Percentiles rank a stretch among this genome's conserved stretches.
phyloP scores from a whole-genome alignment of 306 rosid species.

The Luffa aegyptiaca region DNA sequence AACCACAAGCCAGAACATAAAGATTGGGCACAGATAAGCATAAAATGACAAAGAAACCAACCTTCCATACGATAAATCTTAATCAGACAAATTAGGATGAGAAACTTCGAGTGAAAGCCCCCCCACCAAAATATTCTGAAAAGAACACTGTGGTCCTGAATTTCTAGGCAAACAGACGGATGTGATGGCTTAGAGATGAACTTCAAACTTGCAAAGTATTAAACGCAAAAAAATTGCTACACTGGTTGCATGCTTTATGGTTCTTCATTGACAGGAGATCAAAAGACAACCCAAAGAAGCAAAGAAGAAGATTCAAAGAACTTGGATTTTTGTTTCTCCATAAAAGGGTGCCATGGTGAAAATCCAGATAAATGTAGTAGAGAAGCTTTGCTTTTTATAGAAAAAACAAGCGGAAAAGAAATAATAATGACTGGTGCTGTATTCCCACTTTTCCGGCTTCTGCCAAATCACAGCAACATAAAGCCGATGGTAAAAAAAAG shows the following conservation, averaged over 20 bases:
- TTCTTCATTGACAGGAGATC: background rate
- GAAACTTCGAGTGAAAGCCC: background rate
- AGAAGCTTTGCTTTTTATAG: conserved; percentile 17
- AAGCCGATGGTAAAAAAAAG: conserved; percentile 18
- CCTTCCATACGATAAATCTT: background rate
- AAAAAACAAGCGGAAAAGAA: conserved; percentile 20
- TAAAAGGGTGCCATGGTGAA: conserved; percentile 20
- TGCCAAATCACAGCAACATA: conserved; percentile 6
- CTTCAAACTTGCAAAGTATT: background rate
- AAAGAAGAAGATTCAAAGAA: background rate
- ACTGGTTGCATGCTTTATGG: background rate
- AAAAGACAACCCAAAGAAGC: background rate
- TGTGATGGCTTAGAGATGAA: background rate
- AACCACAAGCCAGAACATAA: background rate
- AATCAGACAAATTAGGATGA: background rate
- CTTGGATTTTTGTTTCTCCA: conserved; percentile 15
- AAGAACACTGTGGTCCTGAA: background rate
- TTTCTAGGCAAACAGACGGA: background rate
- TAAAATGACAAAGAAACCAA: background rate
- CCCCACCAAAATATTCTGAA: background rate
- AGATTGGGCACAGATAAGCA: background rate
- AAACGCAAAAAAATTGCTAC: background rate
- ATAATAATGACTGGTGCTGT: conserved; percentile 23
- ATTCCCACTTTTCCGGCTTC: conserved; percentile 22
- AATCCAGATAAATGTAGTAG: conserved; percentile 14